These are phyloP conservation scores for Zalerion maritima DNA, from an alignment of 495 filamentous ascomycete genomes.

Conservation along the genomic window DNA sequence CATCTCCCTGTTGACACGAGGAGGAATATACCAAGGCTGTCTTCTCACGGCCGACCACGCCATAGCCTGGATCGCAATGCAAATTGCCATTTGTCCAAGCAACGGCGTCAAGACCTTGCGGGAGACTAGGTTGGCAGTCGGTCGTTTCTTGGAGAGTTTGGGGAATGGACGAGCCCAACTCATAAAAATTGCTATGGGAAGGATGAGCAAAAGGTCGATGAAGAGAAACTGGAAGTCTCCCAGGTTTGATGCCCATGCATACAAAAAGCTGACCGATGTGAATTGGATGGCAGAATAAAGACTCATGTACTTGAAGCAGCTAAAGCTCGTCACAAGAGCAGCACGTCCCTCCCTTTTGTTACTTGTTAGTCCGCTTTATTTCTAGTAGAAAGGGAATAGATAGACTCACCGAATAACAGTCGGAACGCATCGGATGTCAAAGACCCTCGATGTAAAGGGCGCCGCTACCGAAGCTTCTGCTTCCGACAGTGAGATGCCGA, in stretches of 20 bases:
- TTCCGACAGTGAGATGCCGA: constrained; percentile 96
- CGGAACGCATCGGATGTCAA: constrained; percentile 94
- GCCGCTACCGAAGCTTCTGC: constrained; percentile 96
- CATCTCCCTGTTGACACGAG: constrained; percentile 54
- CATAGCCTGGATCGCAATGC: constrained; percentile 61
- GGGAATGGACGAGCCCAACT: constrained; percentile 84
- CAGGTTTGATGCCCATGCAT: constrained; percentile 87
- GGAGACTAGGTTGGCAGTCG: constrained; percentile 85
- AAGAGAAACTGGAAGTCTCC: constrained; percentile 92
- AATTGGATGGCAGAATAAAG: constrained; percentile 98
- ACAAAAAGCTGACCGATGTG: constrained; percentile 95
- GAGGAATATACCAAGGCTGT: constrained; percentile 80
- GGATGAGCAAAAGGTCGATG: constrained; percentile 83
- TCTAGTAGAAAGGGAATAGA: not conserved
- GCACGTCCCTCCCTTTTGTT: constrained; percentile 68
- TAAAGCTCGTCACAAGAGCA: constrained; percentile 92
- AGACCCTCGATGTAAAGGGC: constrained; percentile 88
- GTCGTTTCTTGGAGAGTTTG: constrained; percentile 64
- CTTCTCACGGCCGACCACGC: constrained; percentile 55
- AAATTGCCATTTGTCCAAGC: constrained; percentile 74
- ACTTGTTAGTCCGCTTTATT: constrained; percentile 6
- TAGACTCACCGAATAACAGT: constrained; percentile 60
- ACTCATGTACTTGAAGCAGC: constrained; percentile 99
- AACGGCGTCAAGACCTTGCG: constrained; percentile 84
- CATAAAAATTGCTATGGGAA: constrained; percentile 98